A percentile compares a stretch with the other conserved stretches of the same genome.
Evolutionary conservation across 2,329 filamentous ascomycete species (phyloP).

Genomic region (Fusarium torulosum): DNA sequence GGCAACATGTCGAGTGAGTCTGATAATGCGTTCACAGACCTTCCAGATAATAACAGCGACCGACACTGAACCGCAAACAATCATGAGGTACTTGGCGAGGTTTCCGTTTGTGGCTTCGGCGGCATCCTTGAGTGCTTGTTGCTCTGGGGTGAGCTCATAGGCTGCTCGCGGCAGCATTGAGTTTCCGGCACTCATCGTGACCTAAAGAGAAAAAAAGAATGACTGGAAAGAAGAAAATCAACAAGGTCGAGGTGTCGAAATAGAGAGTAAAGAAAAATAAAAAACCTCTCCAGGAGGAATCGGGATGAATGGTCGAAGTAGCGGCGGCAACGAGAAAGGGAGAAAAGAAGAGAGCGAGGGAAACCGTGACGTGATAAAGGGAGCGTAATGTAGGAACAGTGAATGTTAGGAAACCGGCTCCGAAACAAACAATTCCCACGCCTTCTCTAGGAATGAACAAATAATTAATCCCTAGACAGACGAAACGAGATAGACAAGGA

Average conservation of each 20-base stretch:
- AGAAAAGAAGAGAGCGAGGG: constrained; percentile 13
- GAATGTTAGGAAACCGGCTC: constrained; percentile 36
- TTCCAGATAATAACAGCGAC: constrained; percentile 76
- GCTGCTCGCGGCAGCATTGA: constrained; percentile 33
- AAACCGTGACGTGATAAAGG: constrained; percentile 17
- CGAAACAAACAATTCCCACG: constrained; percentile 43
- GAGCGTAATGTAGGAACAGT: constrained; percentile 34
- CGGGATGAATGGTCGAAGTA: constrained; percentile 14
- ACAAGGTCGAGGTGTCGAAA: constrained; percentile 23
- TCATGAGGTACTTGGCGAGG: constrained; percentile 71
- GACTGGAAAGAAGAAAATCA: constrained; percentile 6
- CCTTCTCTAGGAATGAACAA: constrained; percentile 39
- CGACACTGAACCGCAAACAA: constrained; percentile 74
- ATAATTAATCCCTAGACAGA: constrained; percentile 11
- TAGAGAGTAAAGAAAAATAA: neutral
- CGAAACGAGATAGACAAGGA: constrained; percentile 33
- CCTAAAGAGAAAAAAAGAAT: constrained; percentile 3
- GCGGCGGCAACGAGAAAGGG: constrained; percentile 20
- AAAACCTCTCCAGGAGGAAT: constrained; percentile 41
- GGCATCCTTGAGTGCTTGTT: constrained; percentile 26
- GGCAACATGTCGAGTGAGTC: constrained; percentile 78
- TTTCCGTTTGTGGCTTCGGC: constrained; percentile 57
- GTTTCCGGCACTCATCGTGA: constrained; percentile 46
- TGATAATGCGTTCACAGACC: constrained; percentile 68
- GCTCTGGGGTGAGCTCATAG: constrained; percentile 36